Evolutionary conservation across 768 basidiomycete species (phyloP), one percentile per base, ranked within the genome.

Genomic region (Hemileccinum rubropunctum): DNA sequence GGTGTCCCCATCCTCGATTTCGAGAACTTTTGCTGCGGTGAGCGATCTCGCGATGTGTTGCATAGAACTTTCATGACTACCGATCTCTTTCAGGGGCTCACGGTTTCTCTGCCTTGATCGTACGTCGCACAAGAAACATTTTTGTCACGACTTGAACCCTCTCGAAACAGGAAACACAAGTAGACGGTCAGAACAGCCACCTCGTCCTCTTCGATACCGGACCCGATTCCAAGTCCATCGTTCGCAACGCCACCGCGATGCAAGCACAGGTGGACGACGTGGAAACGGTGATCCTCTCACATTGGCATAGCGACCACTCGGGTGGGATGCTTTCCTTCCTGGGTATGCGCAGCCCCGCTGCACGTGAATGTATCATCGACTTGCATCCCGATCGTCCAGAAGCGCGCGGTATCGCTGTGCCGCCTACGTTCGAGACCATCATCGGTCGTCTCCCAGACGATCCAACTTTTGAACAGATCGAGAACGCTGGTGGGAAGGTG

Each of bases 201-300:
- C 69, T 76, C n/a, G 82, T 81, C 14, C 75, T 93, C 32, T 91
- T 94, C 61, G 91, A 94, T 68, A 84, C 88, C 14, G 91, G 91
- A 0, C 91, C 91, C 9, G 91, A 93, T 61, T 79, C 81, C 14
- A 73, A 71, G 20, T 83, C 86, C 23, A 81, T 94, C 54, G 77
- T 82, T n/a, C 82, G 88, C 44, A 93, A 92, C 66, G 64, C 83
- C 21, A 66, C 66, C 6, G 79, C 83, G 4, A 74, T 93, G 74
- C 72, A 81, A 18, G 61, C 81, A 1, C 76, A 78, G 2, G 65
- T 81, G 9, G 69, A 75, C 30, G 65, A 72, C 34, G 73, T 94
- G 56, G 78, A 80, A 33, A 76, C 82, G 26, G 71, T 91, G 36
- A 71, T 90, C 32, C 76, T 81, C n/a, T 90, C 86, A 23, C 81